Conservation (phyloP, 306 rosid species). For the Prunus mongolica region DNA sequence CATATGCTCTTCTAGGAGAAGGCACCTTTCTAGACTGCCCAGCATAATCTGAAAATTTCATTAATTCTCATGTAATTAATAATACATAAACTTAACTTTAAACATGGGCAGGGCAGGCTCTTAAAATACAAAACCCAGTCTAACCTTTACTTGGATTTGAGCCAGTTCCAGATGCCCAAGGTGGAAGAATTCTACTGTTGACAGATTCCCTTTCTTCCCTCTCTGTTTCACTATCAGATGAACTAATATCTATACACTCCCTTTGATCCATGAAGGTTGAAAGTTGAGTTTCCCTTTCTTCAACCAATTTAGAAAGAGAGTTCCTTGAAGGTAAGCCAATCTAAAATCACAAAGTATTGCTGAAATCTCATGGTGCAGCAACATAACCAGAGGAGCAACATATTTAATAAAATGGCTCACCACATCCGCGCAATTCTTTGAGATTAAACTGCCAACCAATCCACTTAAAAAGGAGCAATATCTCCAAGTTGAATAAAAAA, state of each 20-base stretch:
- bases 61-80: constrained; percentile 2
- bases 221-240: constrained; percentile 82
- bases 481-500: constrained; percentile 38
- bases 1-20: constrained; percentile 44
- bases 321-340: constrained; percentile 35
- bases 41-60: constrained; percentile 45
- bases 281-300: constrained; percentile 26
- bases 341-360: constrained; percentile 33
- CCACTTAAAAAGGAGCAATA: constrained; percentile 32
- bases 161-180: constrained; percentile 41
- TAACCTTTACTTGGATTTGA: constrained; percentile 44
- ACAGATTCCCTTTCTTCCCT: constrained; percentile 33
- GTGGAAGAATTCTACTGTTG: constrained; percentile 50
- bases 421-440: constrained; percentile 20
- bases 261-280: constrained; percentile 38
- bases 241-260: constrained; percentile 57
- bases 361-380: constrained; percentile 19
- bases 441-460: constrained; percentile 44
- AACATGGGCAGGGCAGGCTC: neutral
- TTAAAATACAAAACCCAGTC: constrained; percentile 14
- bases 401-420: constrained; percentile 29
- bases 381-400: constrained; percentile 2
- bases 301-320: constrained; percentile 34
- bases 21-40: constrained; percentile 32
- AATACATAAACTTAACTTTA: neutral